phyloP scores from a whole-genome alignment of 108 stramenopile genomes.

The Nannochloropsis granulata region DNA sequence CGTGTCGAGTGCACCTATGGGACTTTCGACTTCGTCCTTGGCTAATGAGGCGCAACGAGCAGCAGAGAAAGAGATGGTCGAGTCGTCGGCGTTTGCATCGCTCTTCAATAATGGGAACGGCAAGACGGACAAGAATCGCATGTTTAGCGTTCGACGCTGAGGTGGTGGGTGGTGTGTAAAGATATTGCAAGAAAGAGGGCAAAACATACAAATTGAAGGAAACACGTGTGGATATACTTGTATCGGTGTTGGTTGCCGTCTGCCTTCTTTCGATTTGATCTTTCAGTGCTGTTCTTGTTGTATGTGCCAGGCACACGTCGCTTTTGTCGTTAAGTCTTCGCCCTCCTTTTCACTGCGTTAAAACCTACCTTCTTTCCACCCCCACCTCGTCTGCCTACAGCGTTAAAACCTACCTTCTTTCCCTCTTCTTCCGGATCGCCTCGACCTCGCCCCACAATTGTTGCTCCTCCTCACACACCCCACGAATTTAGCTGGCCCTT shows the following conservation, averaged over 20 bases:
- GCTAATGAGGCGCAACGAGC: not conserved
- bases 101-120: not conserved
- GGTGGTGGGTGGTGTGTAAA: not conserved
- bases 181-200: not conserved
- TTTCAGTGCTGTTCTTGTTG: too few relatives aligned
- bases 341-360: too few relatives aligned
- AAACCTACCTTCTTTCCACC: too few relatives aligned
- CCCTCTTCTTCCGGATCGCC: not conserved
- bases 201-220: not conserved
- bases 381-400: too few relatives aligned
- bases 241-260: too few relatives aligned
- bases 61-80: not conserved
- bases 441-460: not conserved
- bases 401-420: too few relatives aligned
- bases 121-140: not conserved
- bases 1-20: not conserved
- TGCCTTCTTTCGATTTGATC: too few relatives aligned
- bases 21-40: not conserved
- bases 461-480: not conserved
- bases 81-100: not conserved
- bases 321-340: too few relatives aligned
- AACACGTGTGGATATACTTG: too few relatives aligned
- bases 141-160: not conserved
- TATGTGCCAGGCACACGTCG: too few relatives aligned
- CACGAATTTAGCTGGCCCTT: not conserved